Base-by-base conservation (phyloP, 805 yeast genomes). In the Saturnispora besseyi region DNA sequence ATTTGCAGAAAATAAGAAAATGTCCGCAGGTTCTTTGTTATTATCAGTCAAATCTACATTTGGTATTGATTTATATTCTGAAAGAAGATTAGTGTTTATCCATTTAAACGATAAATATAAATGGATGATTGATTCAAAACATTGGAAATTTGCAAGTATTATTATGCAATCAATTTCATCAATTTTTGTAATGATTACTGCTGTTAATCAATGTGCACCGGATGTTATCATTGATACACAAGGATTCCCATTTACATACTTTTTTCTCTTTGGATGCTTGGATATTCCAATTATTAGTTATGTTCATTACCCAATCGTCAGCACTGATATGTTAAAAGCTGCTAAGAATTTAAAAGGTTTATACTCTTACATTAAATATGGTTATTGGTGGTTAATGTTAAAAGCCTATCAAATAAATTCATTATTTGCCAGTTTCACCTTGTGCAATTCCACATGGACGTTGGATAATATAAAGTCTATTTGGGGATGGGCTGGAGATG, bases 221-320 rank as follows among this genome's bases (percentile, higher is more conserved):
- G 98, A 93, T 63, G 73, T 88, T n/a, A 88, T 89, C 79, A 74
- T 93, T 33, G 99, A 93, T 61, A 90, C 99, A 1, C 83, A 88
- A 77, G 99, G 99, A 0, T 80, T 86, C 48, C 97, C 99, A 3
- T 93, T 91, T 51, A 70, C 84, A 24, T 91, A 89, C 64, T 86
- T 87, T 2, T 61, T 84, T 22, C 79, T 86, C 0, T 64, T 74
- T 22, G 61, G 70, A 55, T 66, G 79, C 44, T 71, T 86, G 34
- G 74, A 75, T 53, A 69, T 88, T 29, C 99, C 99, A 0, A 76
- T 93, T 28, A 68, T 84, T 24, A 79, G 96, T 0, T 93, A 93
- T 61, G 87, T 88, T n/a, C 99, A 93, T 67, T 93, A 86, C 69
- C 99, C 99, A 1, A 78, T 90, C 15, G 81, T 93, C 32, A 95